Conservation (phyloP, 495 filamentous ascomycete species). For the Aspergillus taichungensis region DNA sequence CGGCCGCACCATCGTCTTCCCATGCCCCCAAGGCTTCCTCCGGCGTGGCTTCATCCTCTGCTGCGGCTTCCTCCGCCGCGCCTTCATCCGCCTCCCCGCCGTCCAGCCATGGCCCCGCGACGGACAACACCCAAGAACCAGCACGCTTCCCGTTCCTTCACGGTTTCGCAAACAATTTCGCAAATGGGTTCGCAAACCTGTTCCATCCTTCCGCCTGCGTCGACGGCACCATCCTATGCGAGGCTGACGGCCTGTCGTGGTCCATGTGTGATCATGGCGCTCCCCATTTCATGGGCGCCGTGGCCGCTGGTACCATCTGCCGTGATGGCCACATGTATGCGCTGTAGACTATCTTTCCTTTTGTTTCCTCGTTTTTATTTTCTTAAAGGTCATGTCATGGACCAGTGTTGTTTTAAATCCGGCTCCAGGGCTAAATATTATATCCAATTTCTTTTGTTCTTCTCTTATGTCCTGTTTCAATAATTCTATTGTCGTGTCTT, state of each 20-base stretch:
- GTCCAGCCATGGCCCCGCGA: not conserved
- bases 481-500: too few relatives aligned
- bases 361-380: too few relatives aligned
- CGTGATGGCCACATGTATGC: constrained; percentile 22
- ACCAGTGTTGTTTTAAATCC: too few relatives aligned
- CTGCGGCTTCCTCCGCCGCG: not conserved
- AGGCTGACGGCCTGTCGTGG: constrained; percentile 28
- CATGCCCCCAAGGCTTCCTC: not conserved
- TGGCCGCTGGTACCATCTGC: constrained; percentile 33
- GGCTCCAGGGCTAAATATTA: too few relatives aligned
- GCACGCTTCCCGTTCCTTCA: not conserved
- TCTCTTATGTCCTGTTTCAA: too few relatives aligned
- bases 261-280: constrained; percentile 26
- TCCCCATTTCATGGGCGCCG: constrained; percentile 31
- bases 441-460: too few relatives aligned
- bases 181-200: constrained; percentile 7
- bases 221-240: constrained; percentile 28
- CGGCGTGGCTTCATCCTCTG: not conserved
- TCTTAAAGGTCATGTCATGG: too few relatives aligned
- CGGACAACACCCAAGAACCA: not conserved
- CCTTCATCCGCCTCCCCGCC: too few relatives aligned
- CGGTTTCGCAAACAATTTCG: not conserved
- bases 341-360: too few relatives aligned
- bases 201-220: constrained; percentile 14
- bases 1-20: constrained; percentile 6